Evolutionary conservation across 1,284 basidiomycete species (phyloP), one percentile per base, ranked within the genome.

Genomic region (Golubevia sp.): DNA sequence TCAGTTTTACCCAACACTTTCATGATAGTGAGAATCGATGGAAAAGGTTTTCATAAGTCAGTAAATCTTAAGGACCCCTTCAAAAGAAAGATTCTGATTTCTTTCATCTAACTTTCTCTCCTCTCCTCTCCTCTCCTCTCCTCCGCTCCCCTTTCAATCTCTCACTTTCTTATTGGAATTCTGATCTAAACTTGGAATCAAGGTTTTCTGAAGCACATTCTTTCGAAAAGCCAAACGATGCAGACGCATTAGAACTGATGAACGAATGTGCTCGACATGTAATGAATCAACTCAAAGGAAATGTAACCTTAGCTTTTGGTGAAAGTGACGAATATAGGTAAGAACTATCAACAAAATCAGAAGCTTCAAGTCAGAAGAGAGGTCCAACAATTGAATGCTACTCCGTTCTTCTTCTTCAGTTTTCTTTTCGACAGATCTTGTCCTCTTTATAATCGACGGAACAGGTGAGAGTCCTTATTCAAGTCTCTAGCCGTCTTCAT

Each of bases 261-360:
- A 95, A 99, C 81, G 88, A 89, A 63, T 93, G 94, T 0, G 96
- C 97, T 0, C 86, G 87, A 68, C 86, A 89, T 52, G 88, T 97
- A 38, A 92, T 99, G 91, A 85, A 57, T 2, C 72, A 73, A 24
- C 68, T 83, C 11, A 72, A 76, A 55, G 77, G 77, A 2, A 69
- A 83, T 1, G 61, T 74, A 2, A 63, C 73, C 2, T 59, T 83
- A 27, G 96, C 88, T 0, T 99, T 97, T 83, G 96, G 96, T 1
- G 93, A 99, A 86, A 96, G 93, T 49, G 97, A 99, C 84, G 97
- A 99, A 85, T 98, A 90, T 85, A 97, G 93, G 93, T 91, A 70
- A 64, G 87, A 24, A 60, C 24, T 48, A 11, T 61, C 24, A 21
- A 24, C 7, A 44, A 24, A 49, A 30, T 24, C 18, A 15, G 11